Base-by-base conservation (phyloP, 345 rosid genomes). In the Mallotus nudiflorus region DNA sequence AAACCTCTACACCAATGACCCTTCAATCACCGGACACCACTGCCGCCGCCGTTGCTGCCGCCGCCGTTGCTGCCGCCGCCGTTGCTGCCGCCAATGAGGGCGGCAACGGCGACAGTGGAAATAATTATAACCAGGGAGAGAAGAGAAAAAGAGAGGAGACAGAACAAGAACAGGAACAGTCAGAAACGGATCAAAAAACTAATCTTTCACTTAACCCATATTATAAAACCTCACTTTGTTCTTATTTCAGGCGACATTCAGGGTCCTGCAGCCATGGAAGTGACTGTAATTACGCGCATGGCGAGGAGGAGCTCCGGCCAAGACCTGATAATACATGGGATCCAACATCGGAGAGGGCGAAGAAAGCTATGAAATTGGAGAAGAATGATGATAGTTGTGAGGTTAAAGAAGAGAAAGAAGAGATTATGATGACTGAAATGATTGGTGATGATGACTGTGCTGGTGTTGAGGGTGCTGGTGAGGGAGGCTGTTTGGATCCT, bases 261-360 rank as follows among this genome's bases (percentile, higher is more conserved):
- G 84, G 81, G 19, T 65, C 85, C 42, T 90, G 97, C 71, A 83
- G 87, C 77, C 97, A 95, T 66, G 97, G 97, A 7, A 73, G 49
- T 75, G 49, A 78, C 11, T 94, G 98, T 81, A 86, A 78, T 83
- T 94, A 81, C 67, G 98, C 98, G 3, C 98, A 94, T 71, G 87
- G 95, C 12, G 97, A 94, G 81, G 87, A 75, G 53, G 97, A 94
- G 88, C 91, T 94, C 24, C 85, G 95, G 15, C 78, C 59, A 44
- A 85, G 97, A 24, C 96, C 93, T 6, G 91, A 94, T 56, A 78
- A 79, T 65, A 75, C 98, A n/a, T 91, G 98, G 98, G 98, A 94
- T 68, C 98, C 97, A 37, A 94, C 97, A 1, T 94, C 97, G 2
- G 92, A 84, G 80, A 84, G 89, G 39, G 96, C 88, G 0, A 91